Conservation (phyloP, 2,329 filamentous ascomycete genomes). For the Neoarthrinium moseri region DNA sequence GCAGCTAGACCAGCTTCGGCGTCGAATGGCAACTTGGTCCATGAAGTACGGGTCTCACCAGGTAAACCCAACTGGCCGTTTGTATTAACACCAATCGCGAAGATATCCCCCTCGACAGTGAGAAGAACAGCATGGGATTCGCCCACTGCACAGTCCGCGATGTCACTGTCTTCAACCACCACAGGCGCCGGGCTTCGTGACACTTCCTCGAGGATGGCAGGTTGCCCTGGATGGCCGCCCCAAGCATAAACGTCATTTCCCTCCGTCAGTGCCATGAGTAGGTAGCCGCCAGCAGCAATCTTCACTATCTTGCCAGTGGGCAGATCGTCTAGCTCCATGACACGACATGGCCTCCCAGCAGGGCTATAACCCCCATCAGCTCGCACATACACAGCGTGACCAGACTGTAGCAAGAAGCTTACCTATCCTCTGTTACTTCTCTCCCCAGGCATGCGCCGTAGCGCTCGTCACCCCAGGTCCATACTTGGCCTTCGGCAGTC, state of each 20-base stretch:
- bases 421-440: slow-evolving; percentile 36
- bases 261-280: slow-evolving; percentile 55
- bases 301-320: slow-evolving; percentile 50
- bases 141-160: slow-evolving; percentile 58
- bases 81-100: slow-evolving; percentile 53
- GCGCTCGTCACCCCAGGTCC: slow-evolving; percentile 57
- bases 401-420: slow-evolving; percentile 13
- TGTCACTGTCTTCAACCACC: slow-evolving; percentile 47
- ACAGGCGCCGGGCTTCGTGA: slow-evolving; percentile 40
- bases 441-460: slow-evolving; percentile 58
- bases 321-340: slow-evolving; percentile 51
- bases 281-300: slow-evolving; percentile 56
- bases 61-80: slow-evolving; percentile 60
- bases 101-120: slow-evolving; percentile 47
- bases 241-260: slow-evolving; percentile 61
- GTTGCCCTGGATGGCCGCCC: slow-evolving; percentile 45
- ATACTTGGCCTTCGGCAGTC: slow-evolving; percentile 41
- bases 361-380: slow-evolving; percentile 35
- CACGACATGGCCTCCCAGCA: slow-evolving; percentile 41
- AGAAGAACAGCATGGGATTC: slow-evolving; percentile 58
- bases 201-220: slow-evolving; percentile 28
- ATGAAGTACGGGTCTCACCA: slow-evolving; percentile 22
- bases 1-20: slow-evolving; percentile 25
- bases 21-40: slow-evolving; percentile 34
- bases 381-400: too few relatives aligned